A percentile compares a stretch with the other conserved stretches of the same genome.
These are phyloP conservation scores for Nannochloropsis salina DNA, from an alignment of 108 stramenopile species.

Conservation along the genomic window DNA sequence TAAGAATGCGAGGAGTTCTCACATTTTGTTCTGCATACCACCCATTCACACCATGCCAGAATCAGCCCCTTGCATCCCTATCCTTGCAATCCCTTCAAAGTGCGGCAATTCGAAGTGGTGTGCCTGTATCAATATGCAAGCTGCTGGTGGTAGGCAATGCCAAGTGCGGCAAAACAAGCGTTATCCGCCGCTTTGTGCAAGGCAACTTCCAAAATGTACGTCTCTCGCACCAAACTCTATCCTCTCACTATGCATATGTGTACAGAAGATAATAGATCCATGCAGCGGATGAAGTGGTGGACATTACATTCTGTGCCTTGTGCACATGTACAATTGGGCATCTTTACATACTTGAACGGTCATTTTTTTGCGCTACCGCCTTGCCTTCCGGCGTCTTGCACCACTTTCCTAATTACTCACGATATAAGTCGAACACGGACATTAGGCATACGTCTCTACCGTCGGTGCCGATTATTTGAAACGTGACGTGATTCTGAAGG, in stretches of 20 bases:
- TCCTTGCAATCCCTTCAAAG: background rate
- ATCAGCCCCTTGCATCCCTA: background rate
- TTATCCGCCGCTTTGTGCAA: background rate
- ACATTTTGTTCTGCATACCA: no score
- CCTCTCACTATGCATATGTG: no score
- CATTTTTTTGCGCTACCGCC: no score
- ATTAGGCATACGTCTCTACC: conserved; percentile 38
- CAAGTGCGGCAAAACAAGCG: conserved; percentile 45
- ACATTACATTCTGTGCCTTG: no score
- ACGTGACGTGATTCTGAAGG: conserved; percentile 33
- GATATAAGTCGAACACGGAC: no score
- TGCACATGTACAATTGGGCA: no score
- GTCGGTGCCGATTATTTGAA: conserved; percentile 46
- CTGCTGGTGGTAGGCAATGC: conserved; percentile 47
- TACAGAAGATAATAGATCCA: no score
- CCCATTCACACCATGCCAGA: background rate
- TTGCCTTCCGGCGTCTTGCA: no score
- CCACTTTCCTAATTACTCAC: no score
- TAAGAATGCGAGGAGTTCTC: no score
- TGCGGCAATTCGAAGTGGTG: background rate
- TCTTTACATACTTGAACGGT: no score
- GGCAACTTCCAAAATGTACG: background rate
- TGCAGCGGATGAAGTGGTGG: no score
- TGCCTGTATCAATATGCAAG: conserved; percentile 30
- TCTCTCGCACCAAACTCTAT: background rate